Evolutionary conservation across 495 filamentous ascomycete species (phyloP).

Genomic region (Hypoxylon lenormandii): DNA sequence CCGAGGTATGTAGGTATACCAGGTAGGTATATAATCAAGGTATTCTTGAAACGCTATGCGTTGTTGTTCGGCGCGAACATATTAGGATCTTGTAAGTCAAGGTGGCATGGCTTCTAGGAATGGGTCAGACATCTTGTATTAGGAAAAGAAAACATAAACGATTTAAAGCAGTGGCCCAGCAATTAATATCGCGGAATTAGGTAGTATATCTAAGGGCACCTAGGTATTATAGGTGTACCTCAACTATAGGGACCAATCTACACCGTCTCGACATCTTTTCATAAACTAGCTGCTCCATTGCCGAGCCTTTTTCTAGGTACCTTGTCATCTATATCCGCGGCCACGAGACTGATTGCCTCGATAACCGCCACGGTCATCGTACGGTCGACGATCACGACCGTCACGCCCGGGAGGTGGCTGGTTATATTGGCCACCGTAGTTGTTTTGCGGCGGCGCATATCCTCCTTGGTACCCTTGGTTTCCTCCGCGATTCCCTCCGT

Average conservation of each 20-base stretch:
- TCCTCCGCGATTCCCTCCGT: slow-evolving; percentile 40
- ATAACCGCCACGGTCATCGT: slow-evolving; percentile 43
- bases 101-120: no score
- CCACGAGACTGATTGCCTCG: slow-evolving; percentile 29
- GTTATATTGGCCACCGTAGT: slow-evolving; percentile 39
- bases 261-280: not conserved
- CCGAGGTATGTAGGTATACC: no score
- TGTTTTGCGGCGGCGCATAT: slow-evolving; percentile 31
- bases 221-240: not conserved
- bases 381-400: slow-evolving; percentile 33
- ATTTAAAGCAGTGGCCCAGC: no score
- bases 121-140: no score
- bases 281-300: not conserved
- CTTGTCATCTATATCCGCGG: slow-evolving; percentile 6
- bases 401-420: slow-evolving; percentile 37
- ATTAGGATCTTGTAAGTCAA: no score
- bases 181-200: no score
- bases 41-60: slow-evolving; percentile 1
- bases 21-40: not conserved
- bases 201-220: no score
- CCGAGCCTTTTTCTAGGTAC: not conserved
- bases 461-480: slow-evolving; percentile 35
- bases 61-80: not conserved
- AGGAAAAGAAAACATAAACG: no score
- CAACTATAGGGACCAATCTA: not conserved